Evolutionary conservation across 371 early-diverging fungal genomes (phyloP), one percentile per base, ranked within the genome.

Genomic region (Parasitella parasitica): DNA sequence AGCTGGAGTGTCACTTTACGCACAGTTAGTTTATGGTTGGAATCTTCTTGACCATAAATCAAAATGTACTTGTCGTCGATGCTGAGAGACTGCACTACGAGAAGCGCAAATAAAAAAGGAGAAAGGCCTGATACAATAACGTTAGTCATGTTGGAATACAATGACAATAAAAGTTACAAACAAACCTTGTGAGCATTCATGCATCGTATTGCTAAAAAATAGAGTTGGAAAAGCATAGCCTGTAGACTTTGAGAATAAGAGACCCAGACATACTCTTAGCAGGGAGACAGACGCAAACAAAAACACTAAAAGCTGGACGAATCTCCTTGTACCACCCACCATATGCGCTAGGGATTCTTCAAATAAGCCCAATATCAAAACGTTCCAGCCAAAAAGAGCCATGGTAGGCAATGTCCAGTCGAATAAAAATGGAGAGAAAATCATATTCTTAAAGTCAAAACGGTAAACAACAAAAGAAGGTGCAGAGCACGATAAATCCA

Each of bases 131-230:
- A 13, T 22, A 38, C 6, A 32, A 32, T 8, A 32, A 32, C 3
- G 8, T 32, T 6, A 32, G n/a, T n/a, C n/a, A 32, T 32, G 8
- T 6, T n/a, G 27, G 27, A 50, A 28, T 50, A 28, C 15, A 15
- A 30, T 22, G 7, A 15, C 30, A 50, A 6, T 41, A 50, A 26
- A 26, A n/a, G 64, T n/a, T 4, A 26, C 11, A 56, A 16, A 61
- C 46, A 39, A 80, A 85, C 87, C 87, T 72, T 83, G 75, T 62
- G 69, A 85, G 67, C 84, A 85, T 50, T 87, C 87, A 63, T 83
- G 85, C 64, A 84, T 69, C 4, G 82, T 69, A 61, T 87, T 78
- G 57, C 80, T 84, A 54, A 87, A 87, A 55, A 87, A 85, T 22
- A 87, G 62, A 2, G 62, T 64, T 30, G 87, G 87, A 27, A 84